A percentile compares a stretch with the other conserved stretches of the same genome.
Conservation (phyloP, 148 eudicot genomes). For the Polygonum maritimum region DNA sequence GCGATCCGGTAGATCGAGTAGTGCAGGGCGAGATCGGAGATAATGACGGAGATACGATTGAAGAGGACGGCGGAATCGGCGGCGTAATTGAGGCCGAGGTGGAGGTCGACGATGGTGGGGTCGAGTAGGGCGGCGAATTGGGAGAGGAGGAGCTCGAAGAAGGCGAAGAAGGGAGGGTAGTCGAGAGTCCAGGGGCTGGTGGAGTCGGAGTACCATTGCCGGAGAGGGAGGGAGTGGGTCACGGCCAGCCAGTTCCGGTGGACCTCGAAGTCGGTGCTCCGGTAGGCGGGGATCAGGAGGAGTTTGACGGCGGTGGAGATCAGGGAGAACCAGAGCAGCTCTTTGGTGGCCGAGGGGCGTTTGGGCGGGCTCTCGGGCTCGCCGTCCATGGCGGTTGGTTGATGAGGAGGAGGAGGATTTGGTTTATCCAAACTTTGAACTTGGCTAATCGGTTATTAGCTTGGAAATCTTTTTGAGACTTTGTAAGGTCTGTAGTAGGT, state of each 20-base stretch:
- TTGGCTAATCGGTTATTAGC: no score
- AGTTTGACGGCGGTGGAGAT: slow-evolving; percentile 49
- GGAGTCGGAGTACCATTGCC: slow-evolving; percentile 67
- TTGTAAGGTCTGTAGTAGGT: no score
- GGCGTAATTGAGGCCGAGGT: slow-evolving; percentile 44
- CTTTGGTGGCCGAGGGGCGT: slow-evolving; percentile 12
- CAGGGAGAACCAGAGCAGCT: slow-evolving; percentile 45
- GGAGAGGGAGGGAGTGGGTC: slow-evolving; percentile 62
- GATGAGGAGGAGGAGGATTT: not conserved
- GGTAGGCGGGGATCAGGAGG: slow-evolving; percentile 77
- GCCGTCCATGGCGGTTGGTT: slow-evolving; percentile 21
- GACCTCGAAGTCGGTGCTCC: slow-evolving; percentile 91
- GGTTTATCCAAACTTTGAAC: no score
- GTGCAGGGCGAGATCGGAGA: slow-evolving; percentile 37
- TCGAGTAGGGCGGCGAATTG: slow-evolving; percentile 40
- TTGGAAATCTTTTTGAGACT: no score
- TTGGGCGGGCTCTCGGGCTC: not conserved
- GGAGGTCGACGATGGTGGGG: slow-evolving; percentile 53
- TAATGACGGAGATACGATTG: slow-evolving; percentile 54
- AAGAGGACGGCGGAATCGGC: slow-evolving; percentile 32
- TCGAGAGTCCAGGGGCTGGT: slow-evolving; percentile 89
- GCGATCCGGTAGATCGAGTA: slow-evolving; percentile 37
- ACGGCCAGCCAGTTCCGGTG: slow-evolving; percentile 93
- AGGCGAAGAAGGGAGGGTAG: slow-evolving; percentile 90
- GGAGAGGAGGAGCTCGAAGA: slow-evolving; percentile 63